Evolutionary conservation across 1,284 basidiomycete genomes (phyloP).

Genomic region (Trametes sp.): DNA sequence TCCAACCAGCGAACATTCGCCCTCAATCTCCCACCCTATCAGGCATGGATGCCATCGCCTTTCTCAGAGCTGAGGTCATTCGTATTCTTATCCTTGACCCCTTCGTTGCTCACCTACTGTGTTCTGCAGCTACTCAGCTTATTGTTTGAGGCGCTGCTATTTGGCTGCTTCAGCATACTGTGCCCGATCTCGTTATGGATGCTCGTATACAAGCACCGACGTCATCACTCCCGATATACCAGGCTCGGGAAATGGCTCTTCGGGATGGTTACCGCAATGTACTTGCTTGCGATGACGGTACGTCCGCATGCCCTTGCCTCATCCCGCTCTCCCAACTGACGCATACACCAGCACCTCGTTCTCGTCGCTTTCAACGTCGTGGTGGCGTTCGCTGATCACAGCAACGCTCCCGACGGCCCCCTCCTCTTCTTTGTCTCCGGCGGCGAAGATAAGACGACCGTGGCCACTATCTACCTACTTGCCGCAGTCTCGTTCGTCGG

Average conservation of each 20-base stretch:
- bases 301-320: not conserved
- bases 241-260: not conserved
- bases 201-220: not conserved
- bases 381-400: not conserved
- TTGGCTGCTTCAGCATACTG: not conserved
- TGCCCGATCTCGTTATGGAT: constrained; percentile 11
- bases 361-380: not conserved
- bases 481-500: not conserved
- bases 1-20: no score
- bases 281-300: not conserved
- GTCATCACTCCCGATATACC: not conserved
- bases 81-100: no score
- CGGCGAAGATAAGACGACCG: not conserved
- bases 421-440: not conserved
- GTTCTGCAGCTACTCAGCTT: not conserved
- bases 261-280: not conserved
- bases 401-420: not conserved
- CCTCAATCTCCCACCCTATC: no score
- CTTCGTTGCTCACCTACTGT: not conserved
- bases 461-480: not conserved
- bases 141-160: not conserved
- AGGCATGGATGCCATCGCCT: not conserved
- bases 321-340: no score
- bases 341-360: not conserved
- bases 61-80: not conserved